These are phyloP conservation scores for Geopyxis carbonaria DNA, from an alignment of 495 filamentous ascomycete species.

Conservation along the genomic window DNA sequence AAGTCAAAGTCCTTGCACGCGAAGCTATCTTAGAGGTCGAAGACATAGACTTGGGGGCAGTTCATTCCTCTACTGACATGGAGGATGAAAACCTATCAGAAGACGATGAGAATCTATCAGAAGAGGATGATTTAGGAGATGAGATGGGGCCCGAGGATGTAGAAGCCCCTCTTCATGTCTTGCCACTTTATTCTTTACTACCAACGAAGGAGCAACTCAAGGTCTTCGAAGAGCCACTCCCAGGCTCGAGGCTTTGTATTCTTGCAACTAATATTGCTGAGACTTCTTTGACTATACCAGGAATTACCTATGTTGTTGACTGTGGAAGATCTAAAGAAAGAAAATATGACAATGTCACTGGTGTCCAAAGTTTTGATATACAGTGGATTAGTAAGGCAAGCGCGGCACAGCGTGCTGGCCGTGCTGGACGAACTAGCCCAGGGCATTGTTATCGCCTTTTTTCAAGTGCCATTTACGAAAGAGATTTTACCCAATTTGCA, in stretches of 20 bases:
- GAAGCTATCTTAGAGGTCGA: conserved; percentile 54
- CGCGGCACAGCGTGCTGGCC: conserved; percentile 79
- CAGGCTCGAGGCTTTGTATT: conserved; percentile 71
- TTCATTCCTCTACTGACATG: conserved; percentile 26
- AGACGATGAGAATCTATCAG: conserved; percentile 44
- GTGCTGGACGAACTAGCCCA: conserved; percentile 87
- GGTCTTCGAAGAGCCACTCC: conserved; percentile 81
- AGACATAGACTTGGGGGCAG: conserved; percentile 64
- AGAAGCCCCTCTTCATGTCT: conserved; percentile 38
- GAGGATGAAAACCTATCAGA: conserved; percentile 32
- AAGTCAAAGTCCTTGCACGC: conserved; percentile 5
- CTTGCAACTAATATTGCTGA: conserved; percentile 95
- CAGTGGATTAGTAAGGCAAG: conserved; percentile 97
- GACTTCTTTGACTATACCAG: conserved; percentile 90
- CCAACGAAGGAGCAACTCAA: conserved; percentile 80
- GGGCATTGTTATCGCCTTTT: conserved; percentile 92
- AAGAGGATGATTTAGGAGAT: conserved; percentile 29
- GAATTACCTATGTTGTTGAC: conserved; percentile 92
- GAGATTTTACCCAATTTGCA: conserved; percentile 71
- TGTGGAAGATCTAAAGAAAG: conserved; percentile 83
- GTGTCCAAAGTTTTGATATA: conserved; percentile 88
- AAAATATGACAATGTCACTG: conserved; percentile 62
- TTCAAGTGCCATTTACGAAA: conserved; percentile 84
- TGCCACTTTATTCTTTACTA: conserved; percentile 89
- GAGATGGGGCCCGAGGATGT: conserved; percentile 36